Base-by-base conservation (phyloP, 345 rosid genomes). In the Nephelium lappaceum region DNA sequence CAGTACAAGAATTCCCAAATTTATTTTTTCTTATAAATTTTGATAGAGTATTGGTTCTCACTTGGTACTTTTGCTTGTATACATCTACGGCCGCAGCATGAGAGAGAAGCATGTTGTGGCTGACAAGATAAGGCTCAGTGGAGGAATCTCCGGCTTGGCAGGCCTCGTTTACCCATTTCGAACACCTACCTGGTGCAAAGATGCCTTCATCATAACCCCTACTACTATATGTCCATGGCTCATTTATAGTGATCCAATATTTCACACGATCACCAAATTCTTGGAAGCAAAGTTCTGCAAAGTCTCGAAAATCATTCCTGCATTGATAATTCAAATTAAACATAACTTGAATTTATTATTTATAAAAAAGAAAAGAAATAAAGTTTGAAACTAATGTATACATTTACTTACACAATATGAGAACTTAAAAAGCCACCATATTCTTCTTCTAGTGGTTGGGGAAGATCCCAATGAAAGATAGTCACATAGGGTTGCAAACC, bases 401-500 rank as follows among this genome's bases (percentile, higher is more conserved):
- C 36, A 45, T 3, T 11, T 45, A 45, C 51, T 45, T 45, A 45
- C 51, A 45, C 51, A 45, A 45, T 45, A 0, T 11, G 51, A 45
- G 51, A 5, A 45, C 51, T 45, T 45, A 45, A 45, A 45, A 45
- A 45, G 11, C 51, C 51, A 45, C 77, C 81, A 18, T 84, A 84
- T 7, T 79, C 74, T 8, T 79, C 79, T 47, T 84, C 85, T 19
- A 84, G 73, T n/a, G 82, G 71, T 43, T 83, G 86, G 3, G 86
- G 86, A 19, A 80, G 70, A 70, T 80, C 86, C 81, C 83, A 81
- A 15, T 81, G 82, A 68, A 71, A 81, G 41, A 84, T 2, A 19
- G 86, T 84, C 31, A 75, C 82, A 60, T 69, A 81, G 11, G 86
- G 84, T 42, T 81, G 71, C 5, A 84, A 72, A 8, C 84, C 86